A percentile compares a stretch with the other conserved stretches of the same genome.
Conservation (phyloP, 495 filamentous ascomycete species). For the Melanomma pulvis-pyrius region DNA sequence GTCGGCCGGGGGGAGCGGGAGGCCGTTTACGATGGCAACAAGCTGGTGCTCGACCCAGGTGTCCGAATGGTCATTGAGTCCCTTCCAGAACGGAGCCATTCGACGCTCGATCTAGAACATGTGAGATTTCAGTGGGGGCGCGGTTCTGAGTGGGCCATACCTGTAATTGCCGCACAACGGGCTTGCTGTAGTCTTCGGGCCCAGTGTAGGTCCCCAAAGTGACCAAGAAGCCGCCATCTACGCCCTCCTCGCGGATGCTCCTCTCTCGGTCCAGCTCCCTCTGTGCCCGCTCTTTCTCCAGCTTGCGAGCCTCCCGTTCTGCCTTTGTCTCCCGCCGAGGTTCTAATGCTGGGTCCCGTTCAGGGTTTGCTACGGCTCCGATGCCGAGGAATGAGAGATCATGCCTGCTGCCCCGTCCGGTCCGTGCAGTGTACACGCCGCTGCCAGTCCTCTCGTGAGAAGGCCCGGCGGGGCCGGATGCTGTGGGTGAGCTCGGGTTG, state of each 20-base stretch:
- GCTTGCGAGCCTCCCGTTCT: conserved; percentile 81
- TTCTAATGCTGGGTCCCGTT: conserved; percentile 39
- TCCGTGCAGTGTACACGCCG: conserved; percentile 39
- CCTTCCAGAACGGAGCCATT: conserved; percentile 92
- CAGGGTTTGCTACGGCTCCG: conserved; percentile 39
- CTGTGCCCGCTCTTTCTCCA: conserved; percentile 76
- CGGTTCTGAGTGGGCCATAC: conserved; percentile 52
- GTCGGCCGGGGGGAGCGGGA: conserved; percentile 82
- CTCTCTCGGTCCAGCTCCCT: conserved; percentile 82
- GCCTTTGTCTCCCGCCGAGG: conserved; percentile 75
- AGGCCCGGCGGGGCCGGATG: conserved; percentile 23
- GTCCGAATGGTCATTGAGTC: conserved; percentile 82
- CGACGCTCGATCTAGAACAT: conserved; percentile 78
- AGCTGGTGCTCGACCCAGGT: conserved; percentile 94
- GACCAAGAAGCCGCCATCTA: conserved; percentile 93
- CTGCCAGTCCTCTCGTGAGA: conserved; percentile 34
- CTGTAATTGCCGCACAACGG: conserved; percentile 87
- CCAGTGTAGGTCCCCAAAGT: conserved; percentile 93
- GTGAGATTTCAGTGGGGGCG: conserved; percentile 11
- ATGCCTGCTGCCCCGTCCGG: conserved; percentile 42
- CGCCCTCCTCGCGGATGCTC: conserved; percentile 89
- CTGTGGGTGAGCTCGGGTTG: conserved; percentile 37
- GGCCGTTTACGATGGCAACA: conserved; percentile 83
- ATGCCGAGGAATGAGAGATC: conserved; percentile 46
- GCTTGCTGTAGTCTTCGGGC: conserved; percentile 89